Conservation (phyloP, 1,139 yeast genomes). For the Protomyces gravidus region DNA sequence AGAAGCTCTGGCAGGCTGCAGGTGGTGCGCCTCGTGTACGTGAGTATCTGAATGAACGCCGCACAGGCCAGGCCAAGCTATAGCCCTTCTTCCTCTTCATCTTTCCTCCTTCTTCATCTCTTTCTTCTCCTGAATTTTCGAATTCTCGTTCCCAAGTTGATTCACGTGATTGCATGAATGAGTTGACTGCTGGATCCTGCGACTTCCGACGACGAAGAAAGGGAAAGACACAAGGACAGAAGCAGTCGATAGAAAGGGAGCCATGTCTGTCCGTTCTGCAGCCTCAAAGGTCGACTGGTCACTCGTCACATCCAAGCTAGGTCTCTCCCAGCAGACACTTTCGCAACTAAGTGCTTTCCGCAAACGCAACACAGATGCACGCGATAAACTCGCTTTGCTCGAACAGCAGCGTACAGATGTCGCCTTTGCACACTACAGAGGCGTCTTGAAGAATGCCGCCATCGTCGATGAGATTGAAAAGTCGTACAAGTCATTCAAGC, state of each 20-base stretch:
- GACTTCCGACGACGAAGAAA: background rate
- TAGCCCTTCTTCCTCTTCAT: background rate
- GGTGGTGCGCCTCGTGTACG: background rate
- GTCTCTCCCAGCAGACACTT: conserved; percentile 90
- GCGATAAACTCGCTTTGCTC: conserved; percentile 68
- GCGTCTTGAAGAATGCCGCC: conserved; percentile 71
- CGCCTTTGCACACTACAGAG: conserved; percentile 77
- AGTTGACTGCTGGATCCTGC: background rate
- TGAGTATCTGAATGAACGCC: background rate
- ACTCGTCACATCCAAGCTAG: conserved; percentile 78
- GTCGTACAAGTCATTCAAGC: conserved; percentile 70
- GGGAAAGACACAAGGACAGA: background rate
- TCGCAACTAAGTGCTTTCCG: conserved; percentile 83
- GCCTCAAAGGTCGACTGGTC: conserved; percentile 71
- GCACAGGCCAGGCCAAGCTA: background rate
- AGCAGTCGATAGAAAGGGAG: background rate
- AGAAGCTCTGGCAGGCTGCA: conserved; percentile 1
- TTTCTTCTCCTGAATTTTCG: background rate
- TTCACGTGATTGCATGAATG: background rate
- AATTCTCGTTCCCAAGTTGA: too few relatives aligned
- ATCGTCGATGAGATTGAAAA: conserved; percentile 77
- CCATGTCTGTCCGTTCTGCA: conserved; percentile 27
- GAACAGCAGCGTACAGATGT: conserved; percentile 68
- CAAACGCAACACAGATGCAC: conserved; percentile 98
- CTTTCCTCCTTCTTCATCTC: background rate